Conservation (phyloP, 2,329 filamentous ascomycete species). For the Arthrobotrys megalospora region DNA sequence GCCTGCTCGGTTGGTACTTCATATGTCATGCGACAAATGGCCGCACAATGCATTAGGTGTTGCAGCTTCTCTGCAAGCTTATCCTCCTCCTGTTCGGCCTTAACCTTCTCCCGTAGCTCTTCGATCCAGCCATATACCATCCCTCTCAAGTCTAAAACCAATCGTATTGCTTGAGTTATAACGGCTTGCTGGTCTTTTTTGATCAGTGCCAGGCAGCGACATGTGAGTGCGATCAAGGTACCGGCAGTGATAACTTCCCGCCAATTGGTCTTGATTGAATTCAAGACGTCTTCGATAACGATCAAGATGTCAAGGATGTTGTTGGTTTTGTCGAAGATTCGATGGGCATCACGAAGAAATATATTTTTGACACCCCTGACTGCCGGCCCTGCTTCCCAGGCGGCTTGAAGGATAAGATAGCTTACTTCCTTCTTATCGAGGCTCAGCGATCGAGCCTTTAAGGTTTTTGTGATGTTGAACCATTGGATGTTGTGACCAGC, state of each 20-base stretch:
- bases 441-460: conserved; percentile 70
- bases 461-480: conserved; percentile 72
- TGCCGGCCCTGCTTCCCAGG: conserved; percentile 70
- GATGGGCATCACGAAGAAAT: conserved; percentile 67
- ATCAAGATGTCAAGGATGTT: conserved; percentile 63
- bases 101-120: conserved; percentile 40
- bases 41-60: conserved; percentile 58
- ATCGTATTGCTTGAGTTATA: conserved; percentile 31
- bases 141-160: conserved; percentile 57
- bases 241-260: conserved; percentile 65
- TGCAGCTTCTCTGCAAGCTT: conserved; percentile 48
- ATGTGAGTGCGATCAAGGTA: conserved; percentile 61
- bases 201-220: conserved; percentile 60
- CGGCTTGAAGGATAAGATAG: conserved; percentile 71
- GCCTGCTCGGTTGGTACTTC: conserved; percentile 62
- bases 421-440: conserved; percentile 71
- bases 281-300: conserved; percentile 63
- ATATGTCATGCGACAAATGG: conserved; percentile 62
- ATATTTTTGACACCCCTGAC: not conserved
- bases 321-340: conserved; percentile 66
- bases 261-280: conserved; percentile 71
- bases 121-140: conserved; percentile 61
- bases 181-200: conserved; percentile 42
- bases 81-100: conserved; percentile 35
- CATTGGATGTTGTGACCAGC: conserved; percentile 72